Evolutionary conservation across 352 stramenopile genomes (phyloP), one percentile per base, ranked within the genome.

Genomic region (Phytopythium mirpurense): DNA sequence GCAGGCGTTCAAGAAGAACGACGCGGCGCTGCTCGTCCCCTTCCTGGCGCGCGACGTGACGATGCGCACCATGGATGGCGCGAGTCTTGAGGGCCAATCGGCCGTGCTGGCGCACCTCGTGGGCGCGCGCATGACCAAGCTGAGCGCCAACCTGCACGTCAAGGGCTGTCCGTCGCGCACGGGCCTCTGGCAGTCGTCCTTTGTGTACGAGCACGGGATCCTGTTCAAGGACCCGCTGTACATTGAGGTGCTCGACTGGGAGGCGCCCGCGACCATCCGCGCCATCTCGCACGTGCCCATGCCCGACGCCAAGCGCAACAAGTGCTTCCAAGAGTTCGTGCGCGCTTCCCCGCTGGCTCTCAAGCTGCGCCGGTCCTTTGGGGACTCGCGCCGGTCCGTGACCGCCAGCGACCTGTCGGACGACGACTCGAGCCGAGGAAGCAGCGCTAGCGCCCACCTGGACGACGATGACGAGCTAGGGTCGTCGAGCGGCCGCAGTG

Each of bases 81-180:
- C 52, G 18, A 40, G 51, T 0, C 60, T 83, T 29, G 51, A 79
- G 9, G 82, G 78, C 15, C 63, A 76, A 54, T 82, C 72, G 27
- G 78, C 80, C 37, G 82, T 89, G 57, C 72, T 92, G 35, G 82
- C 70, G 12, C 75, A 80, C 50, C 71, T 92, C 32, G 82, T 92
- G 15, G 82, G 79, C 1, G 53, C 67, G 43, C 71, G 74, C 48
- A 88, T 90, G 73, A 72, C 67, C 37, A 88, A 92, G 46, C 56
- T 88, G 43, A 89, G 78, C 62, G 57, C 65, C 26, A 78, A 85
- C 36, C 51, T 89, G 54, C 74, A 76, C 62, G 59, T 88, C 48
- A 88, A 88, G 51, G 79, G 74, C 47, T 71, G 65, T 14, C 72
- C 76, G n/a, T 64, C 68, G 31, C 67, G 71, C 51, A 72, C 73